phyloP scores from a whole-genome alignment of 106 monocot genomes.

The Triglochin maritima region DNA sequence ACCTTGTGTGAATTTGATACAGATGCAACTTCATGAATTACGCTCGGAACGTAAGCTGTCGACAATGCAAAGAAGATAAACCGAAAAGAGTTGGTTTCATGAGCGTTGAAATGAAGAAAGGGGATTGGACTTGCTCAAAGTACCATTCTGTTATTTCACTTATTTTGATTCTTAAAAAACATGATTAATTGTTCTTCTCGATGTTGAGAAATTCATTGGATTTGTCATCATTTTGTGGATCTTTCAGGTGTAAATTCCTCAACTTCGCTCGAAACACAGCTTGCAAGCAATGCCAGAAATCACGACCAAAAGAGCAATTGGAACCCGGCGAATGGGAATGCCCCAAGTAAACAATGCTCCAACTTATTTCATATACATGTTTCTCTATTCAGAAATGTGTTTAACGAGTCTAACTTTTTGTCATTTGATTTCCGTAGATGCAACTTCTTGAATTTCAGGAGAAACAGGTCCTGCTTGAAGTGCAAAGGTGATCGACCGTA shows the following conservation, averaged over 20 bases:
- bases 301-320: constrained; percentile 9
- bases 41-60: constrained; percentile 61
- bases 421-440: constrained; percentile 9
- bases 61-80: constrained; percentile 55
- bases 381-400: background rate
- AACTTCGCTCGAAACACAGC: constrained; percentile 19
- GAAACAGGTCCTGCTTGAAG: constrained; percentile 11
- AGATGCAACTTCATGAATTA: constrained; percentile 92
- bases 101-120: constrained; percentile 59
- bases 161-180: background rate
- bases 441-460: constrained; percentile 15
- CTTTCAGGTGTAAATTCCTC: constrained; percentile 24
- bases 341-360: constrained; percentile 7
- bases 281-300: constrained; percentile 17
- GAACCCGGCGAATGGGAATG: constrained; percentile 33
- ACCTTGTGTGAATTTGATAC: constrained; percentile 5
- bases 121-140: constrained; percentile 86
- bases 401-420: background rate
- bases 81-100: constrained; percentile 32
- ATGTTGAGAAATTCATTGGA: background rate
- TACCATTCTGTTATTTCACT: constrained; percentile 13
- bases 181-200: background rate
- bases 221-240: background rate
- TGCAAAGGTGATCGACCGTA: constrained; percentile 8
- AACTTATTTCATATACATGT: background rate